These are phyloP conservation scores for Tephrocybe rancida DNA, from an alignment of 768 basidiomycete genomes.

Conservation along the genomic window DNA sequence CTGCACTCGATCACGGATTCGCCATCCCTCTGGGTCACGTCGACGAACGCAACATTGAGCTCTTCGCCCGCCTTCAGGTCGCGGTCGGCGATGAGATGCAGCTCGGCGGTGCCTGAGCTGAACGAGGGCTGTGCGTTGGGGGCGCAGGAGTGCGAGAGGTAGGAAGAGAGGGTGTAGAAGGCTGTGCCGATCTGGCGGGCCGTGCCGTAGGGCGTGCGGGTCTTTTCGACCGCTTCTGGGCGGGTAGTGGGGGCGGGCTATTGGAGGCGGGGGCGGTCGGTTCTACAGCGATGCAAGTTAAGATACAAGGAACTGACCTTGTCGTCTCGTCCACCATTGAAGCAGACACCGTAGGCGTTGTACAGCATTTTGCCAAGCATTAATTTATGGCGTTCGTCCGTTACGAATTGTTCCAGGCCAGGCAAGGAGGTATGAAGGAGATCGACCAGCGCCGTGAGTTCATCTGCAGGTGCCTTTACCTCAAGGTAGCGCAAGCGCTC, in stretches of 20 bases:
- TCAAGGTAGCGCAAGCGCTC: constrained; percentile 76
- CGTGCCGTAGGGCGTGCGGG: constrained; percentile 79
- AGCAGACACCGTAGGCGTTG: constrained; percentile 77
- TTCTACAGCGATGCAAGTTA: neutral
- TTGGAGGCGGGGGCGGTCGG: neutral
- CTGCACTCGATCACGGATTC: constrained; percentile 60
- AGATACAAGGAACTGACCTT: constrained; percentile 47
- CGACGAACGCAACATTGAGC: constrained; percentile 76
- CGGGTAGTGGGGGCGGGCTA: constrained; percentile 56
- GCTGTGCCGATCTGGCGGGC: constrained; percentile 75
- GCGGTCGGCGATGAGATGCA: constrained; percentile 67
- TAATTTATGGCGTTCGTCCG: constrained; percentile 60
- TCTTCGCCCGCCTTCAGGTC: constrained; percentile 77
- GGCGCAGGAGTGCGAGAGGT: constrained; percentile 75
- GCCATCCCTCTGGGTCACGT: constrained; percentile 55
- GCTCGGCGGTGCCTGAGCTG: constrained; percentile 63
- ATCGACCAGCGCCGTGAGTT: constrained; percentile 48
- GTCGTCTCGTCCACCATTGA: constrained; percentile 65
- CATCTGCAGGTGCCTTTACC: constrained; percentile 47
- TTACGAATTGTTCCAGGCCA: constrained; percentile 72
- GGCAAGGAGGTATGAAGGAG: constrained; percentile 66
- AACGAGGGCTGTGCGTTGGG: constrained; percentile 72
- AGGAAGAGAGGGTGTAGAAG: constrained; percentile 76
- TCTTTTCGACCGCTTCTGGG: constrained; percentile 73
- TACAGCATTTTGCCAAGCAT: constrained; percentile 74